phyloP scores from a whole-genome alignment of 805 yeast genomes.

The Wickerhamomyces alni region DNA sequence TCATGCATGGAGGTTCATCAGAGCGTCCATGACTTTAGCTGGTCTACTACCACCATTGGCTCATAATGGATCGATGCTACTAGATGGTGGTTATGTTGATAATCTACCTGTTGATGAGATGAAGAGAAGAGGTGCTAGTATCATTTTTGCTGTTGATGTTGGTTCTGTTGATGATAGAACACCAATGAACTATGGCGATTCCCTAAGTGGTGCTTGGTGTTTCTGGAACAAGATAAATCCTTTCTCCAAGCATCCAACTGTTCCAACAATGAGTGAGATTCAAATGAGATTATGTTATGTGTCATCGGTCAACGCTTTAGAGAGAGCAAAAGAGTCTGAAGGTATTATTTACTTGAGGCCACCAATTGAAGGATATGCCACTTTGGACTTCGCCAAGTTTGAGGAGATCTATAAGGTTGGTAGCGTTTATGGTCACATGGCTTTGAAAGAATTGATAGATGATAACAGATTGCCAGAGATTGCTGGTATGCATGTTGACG shows the following conservation, averaged over 20 bases:
- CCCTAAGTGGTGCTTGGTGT: slow-evolving; percentile 91
- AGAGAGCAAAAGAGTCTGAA: slow-evolving; percentile 74
- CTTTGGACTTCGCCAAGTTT: slow-evolving; percentile 87
- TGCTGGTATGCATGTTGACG: slow-evolving; percentile 41
- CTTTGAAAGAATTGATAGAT: slow-evolving; percentile 45
- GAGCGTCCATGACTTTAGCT: slow-evolving; percentile 96
- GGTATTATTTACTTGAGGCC: slow-evolving; percentile 89
- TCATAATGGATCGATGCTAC: slow-evolving; percentile 83
- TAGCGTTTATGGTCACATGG: slow-evolving; percentile 57
- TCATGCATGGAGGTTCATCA: slow-evolving; percentile 89
- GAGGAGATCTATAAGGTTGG: slow-evolving; percentile 87
- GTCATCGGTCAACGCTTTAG: slow-evolving; percentile 89
- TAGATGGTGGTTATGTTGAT: slow-evolving; percentile 96
- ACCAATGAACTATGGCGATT: slow-evolving; percentile 87
- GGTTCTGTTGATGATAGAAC: slow-evolving; percentile 92
- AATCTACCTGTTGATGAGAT: slow-evolving; percentile 89
- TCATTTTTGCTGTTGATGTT: slow-evolving; percentile 89
- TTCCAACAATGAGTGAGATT: slow-evolving; percentile 92
- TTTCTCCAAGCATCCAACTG: slow-evolving; percentile 78
- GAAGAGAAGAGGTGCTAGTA: slow-evolving; percentile 82
- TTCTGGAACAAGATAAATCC: slow-evolving; percentile 83
- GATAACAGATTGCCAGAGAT: slow-evolving; percentile 54
- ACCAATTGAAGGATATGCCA: slow-evolving; percentile 88
- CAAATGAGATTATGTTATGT: slow-evolving; percentile 92
- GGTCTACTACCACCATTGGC: slow-evolving; percentile 88